These are phyloP conservation scores for Strobilomyces echinocephalus DNA, from an alignment of 768 basidiomycete genomes.

Conservation along the genomic window DNA sequence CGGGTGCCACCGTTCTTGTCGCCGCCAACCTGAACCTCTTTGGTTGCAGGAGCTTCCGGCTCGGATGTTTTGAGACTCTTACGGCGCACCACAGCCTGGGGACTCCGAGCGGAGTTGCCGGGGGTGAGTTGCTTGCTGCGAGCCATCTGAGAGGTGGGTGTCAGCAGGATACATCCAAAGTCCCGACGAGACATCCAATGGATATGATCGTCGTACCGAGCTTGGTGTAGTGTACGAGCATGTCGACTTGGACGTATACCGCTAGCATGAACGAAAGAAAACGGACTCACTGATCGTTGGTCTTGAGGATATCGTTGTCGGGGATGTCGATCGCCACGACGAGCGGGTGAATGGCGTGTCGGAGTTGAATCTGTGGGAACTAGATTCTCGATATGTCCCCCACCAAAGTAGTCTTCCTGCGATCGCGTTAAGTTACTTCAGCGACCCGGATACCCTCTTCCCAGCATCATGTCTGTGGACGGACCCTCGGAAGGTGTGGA, in stretches of 20 bases:
- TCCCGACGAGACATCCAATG: slow-evolving; percentile 32
- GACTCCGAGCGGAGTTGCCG: slow-evolving; percentile 76
- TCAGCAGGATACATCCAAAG: slow-evolving; percentile 35
- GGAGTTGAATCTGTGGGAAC: slow-evolving; percentile 27
- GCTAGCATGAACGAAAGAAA: slow-evolving; percentile 18
- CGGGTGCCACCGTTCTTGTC: slow-evolving; percentile 89
- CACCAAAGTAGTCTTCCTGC: no score
- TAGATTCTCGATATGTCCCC: slow-evolving; percentile 17
- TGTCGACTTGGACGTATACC: background rate
- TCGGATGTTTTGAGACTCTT: slow-evolving; percentile 79
- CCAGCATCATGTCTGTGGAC: slow-evolving; percentile 18
- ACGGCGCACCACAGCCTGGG: slow-evolving; percentile 75
- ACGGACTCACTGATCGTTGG: slow-evolving; percentile 36
- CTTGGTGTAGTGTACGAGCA: background rate
- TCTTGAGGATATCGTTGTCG: slow-evolving; percentile 41
- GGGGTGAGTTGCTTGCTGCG: slow-evolving; percentile 82
- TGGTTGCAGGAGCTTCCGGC: slow-evolving; percentile 54
- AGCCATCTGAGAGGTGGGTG: slow-evolving; percentile 58
- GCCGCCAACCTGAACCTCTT: slow-evolving; percentile 82
- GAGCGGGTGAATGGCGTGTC: slow-evolving; percentile 11
- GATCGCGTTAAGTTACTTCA: slow-evolving; percentile 2
- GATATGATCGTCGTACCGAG: slow-evolving; percentile 8
- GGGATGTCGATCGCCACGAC: slow-evolving; percentile 25
- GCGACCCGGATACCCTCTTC: slow-evolving; percentile 21
- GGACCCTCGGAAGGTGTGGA: slow-evolving; percentile 24